Base-by-base conservation (phyloP, 352 stramenopile genomes). In the Plasmopara viticola region DNA sequence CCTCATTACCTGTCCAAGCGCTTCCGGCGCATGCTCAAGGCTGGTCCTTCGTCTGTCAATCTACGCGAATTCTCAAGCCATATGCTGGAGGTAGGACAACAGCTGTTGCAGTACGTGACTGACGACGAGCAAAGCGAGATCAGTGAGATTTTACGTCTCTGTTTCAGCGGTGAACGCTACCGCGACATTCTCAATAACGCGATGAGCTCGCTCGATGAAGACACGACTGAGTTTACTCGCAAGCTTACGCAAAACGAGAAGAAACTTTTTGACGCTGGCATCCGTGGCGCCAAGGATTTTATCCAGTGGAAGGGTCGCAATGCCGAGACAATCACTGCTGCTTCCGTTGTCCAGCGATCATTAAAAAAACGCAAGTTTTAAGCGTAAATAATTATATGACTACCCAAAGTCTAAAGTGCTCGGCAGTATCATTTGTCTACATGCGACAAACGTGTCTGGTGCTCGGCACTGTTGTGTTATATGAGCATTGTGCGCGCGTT, bases 191-290 rank as follows among this genome's bases (percentile, higher is more conserved):
- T 93, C 49, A 89, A 93, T 67, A 87, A 91, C 53, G 74, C 78
- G 25, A 90, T 91, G 83, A 90, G 82, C 63, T 73, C 80, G 39
- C 56, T 89, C 63, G 66, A 89, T 46, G 80, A 90, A 61, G 83
- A 93, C 70, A 90, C 78, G 49, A 90, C 81, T 47, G 81, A 90
- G 68, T 87, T 92, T 49, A 92, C 79, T 37, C 63, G 74, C 33
- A 80, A 81, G 35, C 74, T 90, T 13, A 87, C 74, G 0, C 68
- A 84, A 37, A 67, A 76, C 51, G 77, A 87, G 62, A 83, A 85
- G 58, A 72, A 76, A 35, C 63, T 93, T 7, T 89, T 90, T 50
- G 53, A 74, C 2, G 78, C 78, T 5, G 83, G 83, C 9, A 53
- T 76, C 37, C 62, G 71, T 42, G 80, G 87, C 61, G 68, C 77